Conservation (phyloP, 352 stramenopile species). For the Elongisporangium anandrum region DNA sequence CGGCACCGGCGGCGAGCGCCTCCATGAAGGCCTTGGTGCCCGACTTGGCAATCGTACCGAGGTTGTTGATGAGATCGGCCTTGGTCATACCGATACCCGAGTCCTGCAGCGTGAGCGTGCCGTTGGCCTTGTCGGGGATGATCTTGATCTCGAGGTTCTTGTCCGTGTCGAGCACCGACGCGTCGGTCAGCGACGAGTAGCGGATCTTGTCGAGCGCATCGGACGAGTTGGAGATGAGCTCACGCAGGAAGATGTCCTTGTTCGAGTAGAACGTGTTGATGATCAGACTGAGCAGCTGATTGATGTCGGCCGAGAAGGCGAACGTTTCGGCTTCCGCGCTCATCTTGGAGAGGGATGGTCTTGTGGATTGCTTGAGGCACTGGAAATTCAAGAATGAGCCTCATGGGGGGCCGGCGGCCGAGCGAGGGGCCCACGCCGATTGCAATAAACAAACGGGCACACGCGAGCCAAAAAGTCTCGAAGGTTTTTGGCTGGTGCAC, state of each 20-base stretch:
- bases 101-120: conserved; percentile 98
- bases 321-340: conserved; percentile 96
- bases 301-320: conserved; percentile 99
- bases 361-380: conserved; percentile 23
- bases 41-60: conserved; percentile 99
- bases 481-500: conserved; percentile 7
- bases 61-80: conserved; percentile 99
- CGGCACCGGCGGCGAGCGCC: conserved; percentile 94
- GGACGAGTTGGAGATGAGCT: conserved; percentile 95
- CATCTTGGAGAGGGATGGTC: conserved; percentile 35
- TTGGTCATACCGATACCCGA: conserved; percentile 99
- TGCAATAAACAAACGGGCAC: conserved; percentile 2
- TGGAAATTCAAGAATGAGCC: conserved; percentile 67
- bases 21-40: conserved; percentile 99
- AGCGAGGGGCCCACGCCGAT: background rate
- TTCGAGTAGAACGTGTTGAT: conserved; percentile 99
- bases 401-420: background rate
- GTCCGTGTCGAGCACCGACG: conserved; percentile 94
- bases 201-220: conserved; percentile 98
- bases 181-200: conserved; percentile 96
- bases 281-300: conserved; percentile 98
- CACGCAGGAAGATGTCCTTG: conserved; percentile 99
- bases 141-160: conserved; percentile 99
- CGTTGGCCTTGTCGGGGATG: conserved; percentile 99
- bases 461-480: conserved; percentile 22